These are phyloP conservation scores for Chrysoporthe deuterocubensis DNA, from an alignment of 2,329 filamentous ascomycete genomes.

Conservation along the genomic window DNA sequence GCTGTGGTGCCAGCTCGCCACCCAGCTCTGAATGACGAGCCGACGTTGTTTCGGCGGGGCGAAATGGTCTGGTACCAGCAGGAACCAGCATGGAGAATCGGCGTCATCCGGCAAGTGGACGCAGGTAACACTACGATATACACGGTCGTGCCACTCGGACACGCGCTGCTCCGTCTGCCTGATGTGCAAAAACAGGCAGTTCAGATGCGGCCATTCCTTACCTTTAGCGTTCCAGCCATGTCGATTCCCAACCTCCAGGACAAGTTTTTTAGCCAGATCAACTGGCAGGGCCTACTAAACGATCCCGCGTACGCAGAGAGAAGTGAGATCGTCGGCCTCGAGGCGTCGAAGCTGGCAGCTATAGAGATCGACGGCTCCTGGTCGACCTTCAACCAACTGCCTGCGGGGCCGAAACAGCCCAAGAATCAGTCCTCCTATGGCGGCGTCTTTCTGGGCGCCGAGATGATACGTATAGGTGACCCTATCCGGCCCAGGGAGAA, in stretches of 20 bases:
- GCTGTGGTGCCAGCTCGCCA: conserved; percentile 8
- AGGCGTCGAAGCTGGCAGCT: conserved; percentile 44
- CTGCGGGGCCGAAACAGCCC: conserved; percentile 28
- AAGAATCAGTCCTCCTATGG: conserved; percentile 33
- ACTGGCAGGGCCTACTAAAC: conserved; percentile 36
- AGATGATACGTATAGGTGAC: conserved; percentile 41
- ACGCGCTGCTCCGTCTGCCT: conserved; percentile 32
- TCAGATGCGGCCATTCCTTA: conserved; percentile 43
- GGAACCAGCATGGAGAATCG: conserved; percentile 41
- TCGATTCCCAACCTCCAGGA: conserved; percentile 32
- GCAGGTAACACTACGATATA: conserved; percentile 32
- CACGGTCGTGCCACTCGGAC: conserved; percentile 38
- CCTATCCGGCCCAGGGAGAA: conserved; percentile 38
- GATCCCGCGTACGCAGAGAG: conserved; percentile 27
- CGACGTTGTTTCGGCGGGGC: conserved; percentile 37
- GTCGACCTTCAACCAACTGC: conserved; percentile 38
- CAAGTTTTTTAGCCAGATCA: conserved; percentile 35
- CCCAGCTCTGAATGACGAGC: conserved; percentile 21
- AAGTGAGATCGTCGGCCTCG: conserved; percentile 38
- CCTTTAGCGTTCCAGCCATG: conserved; percentile 42
- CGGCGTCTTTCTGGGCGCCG: conserved; percentile 43
- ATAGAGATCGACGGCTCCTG: conserved; percentile 41
- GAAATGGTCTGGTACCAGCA: conserved; percentile 43
- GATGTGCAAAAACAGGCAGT: conserved; percentile 32
- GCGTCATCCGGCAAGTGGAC: conserved; percentile 34